Conservation (phyloP, 306 rosid species). For the Elaeagnus macrophylla region DNA sequence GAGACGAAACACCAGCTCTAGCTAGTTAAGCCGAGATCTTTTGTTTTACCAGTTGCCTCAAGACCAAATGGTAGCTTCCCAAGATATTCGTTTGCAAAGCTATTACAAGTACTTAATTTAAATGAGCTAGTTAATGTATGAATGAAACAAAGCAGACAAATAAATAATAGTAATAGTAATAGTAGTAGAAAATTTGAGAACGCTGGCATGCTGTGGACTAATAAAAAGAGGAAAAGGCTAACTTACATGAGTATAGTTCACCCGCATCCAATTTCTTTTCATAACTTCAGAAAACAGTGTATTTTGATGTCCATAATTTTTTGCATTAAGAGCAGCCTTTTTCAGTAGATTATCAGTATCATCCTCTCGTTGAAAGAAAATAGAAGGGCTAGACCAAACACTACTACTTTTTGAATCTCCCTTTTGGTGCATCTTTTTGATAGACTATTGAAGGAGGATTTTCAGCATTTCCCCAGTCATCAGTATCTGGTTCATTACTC, state of each 20-base stretch:
- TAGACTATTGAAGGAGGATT: constrained; percentile 68
- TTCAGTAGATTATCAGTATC: constrained; percentile 65
- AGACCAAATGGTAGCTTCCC: too few species aligned
- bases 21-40: too few species aligned
- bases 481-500: constrained; percentile 63
- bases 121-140: too few species aligned
- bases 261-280: constrained; percentile 52
- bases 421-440: constrained; percentile 92
- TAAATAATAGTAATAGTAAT: too few species aligned
- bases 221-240: background rate
- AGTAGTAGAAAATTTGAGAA: too few species aligned
- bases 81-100: too few species aligned
- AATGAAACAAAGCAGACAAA: too few species aligned
- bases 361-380: constrained; percentile 96
- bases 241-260: constrained; percentile 36
- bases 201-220: background rate
- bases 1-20: too few species aligned
- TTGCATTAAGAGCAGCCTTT: constrained; percentile 58
- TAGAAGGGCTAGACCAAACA: constrained; percentile 90
- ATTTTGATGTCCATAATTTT: constrained; percentile 60
- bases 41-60: too few species aligned
- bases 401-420: too few species aligned
- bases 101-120: too few species aligned
- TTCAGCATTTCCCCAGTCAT: constrained; percentile 92
- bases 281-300: constrained; percentile 36